phyloP scores from a whole-genome alignment of 2,329 filamentous ascomycete species.

The Aspergillus hortae region DNA sequence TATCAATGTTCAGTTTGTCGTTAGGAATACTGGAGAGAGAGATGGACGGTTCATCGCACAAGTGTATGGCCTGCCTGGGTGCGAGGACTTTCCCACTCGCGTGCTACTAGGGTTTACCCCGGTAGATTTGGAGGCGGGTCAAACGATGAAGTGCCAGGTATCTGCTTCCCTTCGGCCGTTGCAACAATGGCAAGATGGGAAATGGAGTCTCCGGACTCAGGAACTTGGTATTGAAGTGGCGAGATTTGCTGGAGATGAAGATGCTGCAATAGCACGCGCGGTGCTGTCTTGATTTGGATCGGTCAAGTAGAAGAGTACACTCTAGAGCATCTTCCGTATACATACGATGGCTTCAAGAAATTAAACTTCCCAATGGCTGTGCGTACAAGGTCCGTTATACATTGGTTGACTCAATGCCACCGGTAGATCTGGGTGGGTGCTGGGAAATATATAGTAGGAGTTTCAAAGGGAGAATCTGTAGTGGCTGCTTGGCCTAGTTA shows the following conservation, averaged over 20 bases:
- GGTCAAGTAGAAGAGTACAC: too few species aligned
- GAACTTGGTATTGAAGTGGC: constrained; percentile 1
- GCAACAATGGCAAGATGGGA: constrained; percentile 1
- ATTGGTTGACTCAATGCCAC: too few species aligned
- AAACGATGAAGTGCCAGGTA: background rate
- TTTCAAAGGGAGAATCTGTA: too few species aligned
- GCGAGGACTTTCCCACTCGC: constrained; percentile 3
- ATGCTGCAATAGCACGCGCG: background rate
- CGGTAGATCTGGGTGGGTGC: too few species aligned
- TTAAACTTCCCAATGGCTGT: too few species aligned
- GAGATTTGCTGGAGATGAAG: background rate
- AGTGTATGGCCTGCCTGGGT: background rate
- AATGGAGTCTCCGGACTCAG: background rate
- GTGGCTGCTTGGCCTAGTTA: too few species aligned
- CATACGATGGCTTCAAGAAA: too few species aligned
- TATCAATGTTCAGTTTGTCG: background rate
- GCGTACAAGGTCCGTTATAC: too few species aligned
- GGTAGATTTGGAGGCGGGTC: background rate
- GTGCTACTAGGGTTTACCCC: constrained; percentile 6
- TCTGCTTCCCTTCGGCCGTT: background rate
- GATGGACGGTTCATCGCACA: constrained; percentile 6
- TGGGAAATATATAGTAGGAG: too few species aligned
- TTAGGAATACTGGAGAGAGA: background rate
- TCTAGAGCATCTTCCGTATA: too few species aligned
- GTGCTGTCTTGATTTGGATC: too few species aligned